Conservation (phyloP, 2,329 filamentous ascomycete genomes). For the Colletotrichum sp. region DNA sequence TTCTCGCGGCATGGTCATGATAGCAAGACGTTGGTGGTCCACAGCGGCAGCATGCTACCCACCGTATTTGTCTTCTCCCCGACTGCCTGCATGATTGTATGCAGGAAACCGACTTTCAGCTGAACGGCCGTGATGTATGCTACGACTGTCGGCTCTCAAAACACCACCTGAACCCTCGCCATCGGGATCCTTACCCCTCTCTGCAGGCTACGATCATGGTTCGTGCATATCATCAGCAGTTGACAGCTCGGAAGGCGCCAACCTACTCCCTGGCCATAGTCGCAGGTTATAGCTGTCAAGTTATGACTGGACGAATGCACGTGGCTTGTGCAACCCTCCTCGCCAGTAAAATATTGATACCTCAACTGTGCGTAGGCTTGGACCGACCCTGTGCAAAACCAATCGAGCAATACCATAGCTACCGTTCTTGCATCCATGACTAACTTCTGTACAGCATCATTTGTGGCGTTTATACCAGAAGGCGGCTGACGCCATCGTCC, state of each 20-base stretch:
- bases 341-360: not conserved
- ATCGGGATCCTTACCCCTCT: not conserved
- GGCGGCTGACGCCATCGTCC: not conserved
- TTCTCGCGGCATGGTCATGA: not conserved
- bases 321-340: not conserved
- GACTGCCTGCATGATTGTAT: not conserved
- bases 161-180: not conserved
- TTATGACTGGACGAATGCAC: not conserved
- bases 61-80: not conserved
- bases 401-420: not conserved
- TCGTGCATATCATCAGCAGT: not conserved
- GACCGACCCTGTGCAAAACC: not conserved
- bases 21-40: not conserved
- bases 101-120: slow-evolving; percentile 7
- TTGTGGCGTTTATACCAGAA: no score
- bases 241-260: not conserved
- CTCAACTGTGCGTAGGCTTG: not conserved
- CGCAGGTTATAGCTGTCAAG: not conserved
- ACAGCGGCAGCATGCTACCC: not conserved
- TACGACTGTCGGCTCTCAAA: slow-evolving; percentile 11
- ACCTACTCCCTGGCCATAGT: not conserved
- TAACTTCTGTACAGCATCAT: not conserved
- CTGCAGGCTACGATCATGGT: not conserved
- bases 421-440: no score
- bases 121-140: not conserved